Conservation (phyloP, 1,284 basidiomycete species). For the Tilletia walkeri region DNA sequence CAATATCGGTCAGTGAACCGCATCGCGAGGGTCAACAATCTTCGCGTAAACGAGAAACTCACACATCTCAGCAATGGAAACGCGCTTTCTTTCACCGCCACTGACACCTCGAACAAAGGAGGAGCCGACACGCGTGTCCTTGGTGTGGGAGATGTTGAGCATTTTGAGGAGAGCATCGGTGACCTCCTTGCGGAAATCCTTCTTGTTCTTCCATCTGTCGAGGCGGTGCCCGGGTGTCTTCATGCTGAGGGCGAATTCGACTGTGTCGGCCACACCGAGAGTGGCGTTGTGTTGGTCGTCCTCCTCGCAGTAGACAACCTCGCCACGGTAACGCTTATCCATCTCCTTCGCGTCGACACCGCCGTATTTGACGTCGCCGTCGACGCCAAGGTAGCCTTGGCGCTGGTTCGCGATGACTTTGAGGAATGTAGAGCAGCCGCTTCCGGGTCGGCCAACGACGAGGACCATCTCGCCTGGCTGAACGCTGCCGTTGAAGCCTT, state of each 20-base stretch:
- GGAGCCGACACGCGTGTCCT: conserved; percentile 70
- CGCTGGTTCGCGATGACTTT: conserved; percentile 71
- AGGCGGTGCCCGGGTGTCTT: conserved; percentile 56
- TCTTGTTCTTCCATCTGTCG: conserved; percentile 51
- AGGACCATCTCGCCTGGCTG: conserved; percentile 50
- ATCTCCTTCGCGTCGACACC: conserved; percentile 63
- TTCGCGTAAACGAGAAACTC: no score
- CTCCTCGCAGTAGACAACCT: conserved; percentile 75
- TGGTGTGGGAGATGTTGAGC: conserved; percentile 73
- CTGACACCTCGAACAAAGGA: conserved; percentile 75
- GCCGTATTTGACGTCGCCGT: conserved; percentile 70
- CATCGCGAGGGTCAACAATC: no score
- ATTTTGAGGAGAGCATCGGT: conserved; percentile 64
- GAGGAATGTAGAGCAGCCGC: conserved; percentile 73
- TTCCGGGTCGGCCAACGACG: conserved; percentile 78
- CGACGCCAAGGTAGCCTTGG: conserved; percentile 64
- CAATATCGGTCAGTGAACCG: no score
- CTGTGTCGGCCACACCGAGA: conserved; percentile 63
- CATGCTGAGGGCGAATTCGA: conserved; percentile 40
- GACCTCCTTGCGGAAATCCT: conserved; percentile 61
- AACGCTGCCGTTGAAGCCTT: conserved; percentile 38
- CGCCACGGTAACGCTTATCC: conserved; percentile 65
- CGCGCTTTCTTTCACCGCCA: conserved; percentile 64
- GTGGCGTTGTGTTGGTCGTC: conserved; percentile 75
- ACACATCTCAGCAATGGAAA: conserved; percentile 69